Evolutionary conservation across 208 protist genomes (phyloP).

Genomic region (Porcisia hertigi): DNA sequence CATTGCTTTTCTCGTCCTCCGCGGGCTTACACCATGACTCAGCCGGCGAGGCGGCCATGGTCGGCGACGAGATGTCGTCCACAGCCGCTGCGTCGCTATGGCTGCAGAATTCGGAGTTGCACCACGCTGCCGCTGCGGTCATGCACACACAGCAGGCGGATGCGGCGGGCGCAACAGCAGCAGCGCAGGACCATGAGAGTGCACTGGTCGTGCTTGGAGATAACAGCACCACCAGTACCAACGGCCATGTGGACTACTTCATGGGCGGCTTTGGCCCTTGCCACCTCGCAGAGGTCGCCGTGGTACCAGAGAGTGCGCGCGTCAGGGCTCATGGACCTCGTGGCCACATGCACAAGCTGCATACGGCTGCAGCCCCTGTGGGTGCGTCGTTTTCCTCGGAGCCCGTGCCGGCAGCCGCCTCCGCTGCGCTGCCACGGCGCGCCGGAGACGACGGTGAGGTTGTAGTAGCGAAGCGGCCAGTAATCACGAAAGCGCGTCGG

Average conservation of each 20-base stretch:
- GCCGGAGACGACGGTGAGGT: neutral
- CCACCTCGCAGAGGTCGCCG: slow-evolving; percentile 10
- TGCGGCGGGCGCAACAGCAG: neutral
- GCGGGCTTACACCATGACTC: neutral
- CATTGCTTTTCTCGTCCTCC: neutral
- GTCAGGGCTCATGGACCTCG: neutral
- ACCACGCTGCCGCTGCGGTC: slow-evolving; percentile 2
- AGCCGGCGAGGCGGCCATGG: neutral
- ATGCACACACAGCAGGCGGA: slow-evolving; percentile 11
- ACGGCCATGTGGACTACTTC: slow-evolving; percentile 8
- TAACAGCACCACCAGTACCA: slow-evolving; percentile 1
- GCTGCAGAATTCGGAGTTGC: slow-evolving; percentile 2
- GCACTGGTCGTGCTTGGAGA: slow-evolving; percentile 3
- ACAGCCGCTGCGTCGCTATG: slow-evolving; percentile 12
- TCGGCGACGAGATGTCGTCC: slow-evolving; percentile 1
- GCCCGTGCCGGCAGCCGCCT: neutral
- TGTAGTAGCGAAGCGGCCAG: slow-evolving; percentile 4
- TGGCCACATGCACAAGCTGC: neutral
- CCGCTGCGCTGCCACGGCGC: slow-evolving; percentile 1
- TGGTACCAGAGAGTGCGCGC: neutral
- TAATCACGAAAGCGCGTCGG: slow-evolving; percentile 55
- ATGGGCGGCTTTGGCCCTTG: slow-evolving; percentile 19
- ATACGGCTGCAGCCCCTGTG: neutral
- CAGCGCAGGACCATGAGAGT: slow-evolving; percentile 2
- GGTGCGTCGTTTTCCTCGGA: neutral